Percentiles rank a stretch among this genome's conserved stretches.
phyloP scores from a whole-genome alignment of 176 grass and related monocot genomes.

The Areca catechu region DNA sequence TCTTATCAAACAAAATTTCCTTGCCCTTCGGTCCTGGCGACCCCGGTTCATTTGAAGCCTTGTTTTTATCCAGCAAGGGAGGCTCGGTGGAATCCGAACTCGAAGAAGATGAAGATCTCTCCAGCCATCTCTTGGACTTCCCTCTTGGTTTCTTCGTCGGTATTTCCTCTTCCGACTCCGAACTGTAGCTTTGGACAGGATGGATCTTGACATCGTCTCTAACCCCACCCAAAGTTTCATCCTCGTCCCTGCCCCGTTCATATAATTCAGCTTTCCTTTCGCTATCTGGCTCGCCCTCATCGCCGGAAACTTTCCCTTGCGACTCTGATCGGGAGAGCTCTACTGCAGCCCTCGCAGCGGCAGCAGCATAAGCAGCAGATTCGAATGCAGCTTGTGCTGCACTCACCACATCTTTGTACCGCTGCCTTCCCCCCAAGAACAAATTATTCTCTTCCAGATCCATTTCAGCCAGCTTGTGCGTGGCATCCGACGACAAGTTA shows the following conservation, averaged over 20 bases:
- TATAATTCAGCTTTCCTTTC: neutral
- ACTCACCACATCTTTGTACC: slow-evolving; percentile 46
- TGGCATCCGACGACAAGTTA: neutral
- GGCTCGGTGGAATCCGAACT: slow-evolving; percentile 1
- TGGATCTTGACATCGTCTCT: neutral
- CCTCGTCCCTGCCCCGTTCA: too few relatives aligned
- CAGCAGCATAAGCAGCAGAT: slow-evolving; percentile 58
- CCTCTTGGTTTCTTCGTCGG: neutral
- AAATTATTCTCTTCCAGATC: slow-evolving; percentile 12
- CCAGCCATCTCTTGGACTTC: neutral
- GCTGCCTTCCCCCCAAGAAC: slow-evolving; percentile 6
- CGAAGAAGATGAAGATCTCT: neutral
- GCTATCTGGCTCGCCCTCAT: neutral
- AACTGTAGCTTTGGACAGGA: neutral
- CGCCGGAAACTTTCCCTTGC: neutral
- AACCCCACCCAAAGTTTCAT: too few relatives aligned
- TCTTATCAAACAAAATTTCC: slow-evolving; percentile 1
- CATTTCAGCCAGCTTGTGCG: neutral
- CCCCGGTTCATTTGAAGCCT: neutral
- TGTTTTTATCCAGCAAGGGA: neutral
- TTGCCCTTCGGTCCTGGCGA: neutral
- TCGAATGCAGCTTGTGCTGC: slow-evolving; percentile 82
- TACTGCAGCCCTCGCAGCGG: slow-evolving; percentile 70
- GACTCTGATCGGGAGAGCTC: slow-evolving; percentile 49
- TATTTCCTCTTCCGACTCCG: neutral